Evolutionary conservation across 1,139 yeast species (phyloP), one percentile per base, ranked within the genome.

Genomic region (Saccharomyces uvarum): DNA sequence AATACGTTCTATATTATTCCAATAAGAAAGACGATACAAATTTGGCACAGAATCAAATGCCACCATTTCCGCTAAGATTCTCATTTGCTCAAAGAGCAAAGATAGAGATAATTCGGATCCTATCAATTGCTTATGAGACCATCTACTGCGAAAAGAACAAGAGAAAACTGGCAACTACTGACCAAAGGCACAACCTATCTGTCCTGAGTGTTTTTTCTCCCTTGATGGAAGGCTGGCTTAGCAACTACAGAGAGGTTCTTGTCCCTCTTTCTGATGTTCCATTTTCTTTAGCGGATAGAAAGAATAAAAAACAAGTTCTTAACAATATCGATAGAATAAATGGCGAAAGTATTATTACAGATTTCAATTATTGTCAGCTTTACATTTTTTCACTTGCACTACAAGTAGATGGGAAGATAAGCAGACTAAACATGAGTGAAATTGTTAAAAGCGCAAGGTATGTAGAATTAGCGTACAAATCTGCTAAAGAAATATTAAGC

Each of bases 361-460:
- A 90, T 65, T 90, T 79, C 70, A 84, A 88, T 67, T 91, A 91
- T 69, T 84, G 95, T 14, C 86, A 88, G 59, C 71, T 91, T 42
- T 91, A 89, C 69, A 83, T 89, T 44, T 90, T 83, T 68, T 88
- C 97, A 1, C 73, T 90, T 54, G 96, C 97, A 0, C 74, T 91
- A 41, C 79, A 80, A 62, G 81, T 79, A 60, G 79, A 75, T 66
- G 63, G 41, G 47, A 60, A 59, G 31, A 61, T 71, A 65, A 53
- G 56, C 59, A 50, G 66, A 59, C 71, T 84, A 57, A 78, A 82
- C 58, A 70, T 87, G 31, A 88, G 84, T 63, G 95, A 88, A 65
- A 78, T 87, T 42, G 78, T 89, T 1, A 83, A 81, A 55, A 82
- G 88, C 51, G 88, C 95, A 1, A 80, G 83, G 61, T 89, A 84